These are phyloP conservation scores for Gossypium schwendimanii DNA, from an alignment of 441 rosid genomes.

Conservation along the genomic window DNA sequence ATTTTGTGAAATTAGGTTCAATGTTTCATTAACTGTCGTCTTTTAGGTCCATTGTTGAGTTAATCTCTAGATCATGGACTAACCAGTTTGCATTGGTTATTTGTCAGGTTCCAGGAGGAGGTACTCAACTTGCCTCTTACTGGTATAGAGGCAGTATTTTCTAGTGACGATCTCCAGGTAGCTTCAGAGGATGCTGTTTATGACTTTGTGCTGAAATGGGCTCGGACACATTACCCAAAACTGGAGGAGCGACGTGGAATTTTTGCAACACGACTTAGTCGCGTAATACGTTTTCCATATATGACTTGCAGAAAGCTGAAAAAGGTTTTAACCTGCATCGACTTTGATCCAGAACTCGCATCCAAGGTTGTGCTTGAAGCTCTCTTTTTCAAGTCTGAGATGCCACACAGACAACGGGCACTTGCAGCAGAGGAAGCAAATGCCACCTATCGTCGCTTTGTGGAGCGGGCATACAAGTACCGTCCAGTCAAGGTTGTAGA, in stretches of 20 bases:
- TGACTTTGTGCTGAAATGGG: conserved; percentile 57
- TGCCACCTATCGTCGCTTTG: conserved; percentile 38
- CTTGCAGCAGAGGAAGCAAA: conserved; percentile 48
- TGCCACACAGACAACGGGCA: conserved; percentile 48
- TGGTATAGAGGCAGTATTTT: conserved; percentile 57
- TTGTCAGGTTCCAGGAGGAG: conserved; percentile 49
- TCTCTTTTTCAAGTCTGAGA: conserved; percentile 64
- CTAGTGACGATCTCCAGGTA: conserved; percentile 57
- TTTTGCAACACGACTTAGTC: conserved; percentile 55
- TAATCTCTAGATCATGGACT: not conserved
- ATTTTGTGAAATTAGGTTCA: not conserved
- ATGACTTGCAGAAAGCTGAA: conserved; percentile 62
- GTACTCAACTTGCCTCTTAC: conserved; percentile 52
- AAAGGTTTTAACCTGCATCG: conserved; percentile 53
- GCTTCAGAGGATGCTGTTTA: conserved; percentile 65
- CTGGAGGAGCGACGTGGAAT: conserved; percentile 52
- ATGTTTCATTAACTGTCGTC: not conserved
- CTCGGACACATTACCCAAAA: conserved; percentile 38
- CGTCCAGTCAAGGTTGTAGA: conserved; percentile 75
- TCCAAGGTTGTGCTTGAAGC: conserved; percentile 59
- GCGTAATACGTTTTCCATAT: conserved; percentile 55
- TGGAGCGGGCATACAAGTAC: conserved; percentile 68
- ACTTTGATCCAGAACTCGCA: conserved; percentile 52
- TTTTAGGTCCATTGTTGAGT: not conserved
- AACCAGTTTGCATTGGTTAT: not conserved